These are phyloP conservation scores for Candida ovalis DNA, from an alignment of 805 yeast species.

Conservation along the genomic window DNA sequence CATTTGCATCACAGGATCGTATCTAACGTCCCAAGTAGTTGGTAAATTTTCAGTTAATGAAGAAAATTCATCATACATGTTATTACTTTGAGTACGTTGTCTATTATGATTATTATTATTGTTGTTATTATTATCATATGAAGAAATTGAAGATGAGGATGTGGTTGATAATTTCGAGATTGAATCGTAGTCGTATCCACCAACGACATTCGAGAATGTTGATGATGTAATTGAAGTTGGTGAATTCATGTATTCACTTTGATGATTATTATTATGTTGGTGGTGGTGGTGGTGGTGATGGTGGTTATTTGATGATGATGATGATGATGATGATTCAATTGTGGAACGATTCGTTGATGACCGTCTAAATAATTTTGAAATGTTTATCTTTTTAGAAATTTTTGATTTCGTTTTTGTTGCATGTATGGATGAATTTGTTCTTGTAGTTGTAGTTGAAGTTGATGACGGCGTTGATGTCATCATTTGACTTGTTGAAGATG, in stretches of 20 bases:
- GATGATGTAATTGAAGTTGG: not conserved
- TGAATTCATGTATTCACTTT: not conserved
- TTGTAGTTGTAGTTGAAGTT: not conserved
- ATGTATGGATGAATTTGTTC: not conserved
- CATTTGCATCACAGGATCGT: constrained; percentile 36
- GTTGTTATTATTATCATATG: not conserved
- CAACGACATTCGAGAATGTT: not conserved
- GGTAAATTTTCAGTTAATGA: constrained; percentile 15
- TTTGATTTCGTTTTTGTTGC: not conserved
- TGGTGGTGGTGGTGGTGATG: too few relatives aligned
- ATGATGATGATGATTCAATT: not conserved
- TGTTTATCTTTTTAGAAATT: not conserved
- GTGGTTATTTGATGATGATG: too few relatives aligned
- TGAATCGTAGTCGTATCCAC: not conserved
- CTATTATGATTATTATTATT: not conserved
- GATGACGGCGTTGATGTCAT: not conserved
- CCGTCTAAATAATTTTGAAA: not conserved
- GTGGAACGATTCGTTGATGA: not conserved
- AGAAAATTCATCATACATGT: not conserved
- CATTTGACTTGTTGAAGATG: too few relatives aligned
- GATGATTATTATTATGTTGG: too few relatives aligned
- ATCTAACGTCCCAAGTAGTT: constrained; percentile 33
- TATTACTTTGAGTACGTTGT: not conserved
- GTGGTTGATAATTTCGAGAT: not conserved
- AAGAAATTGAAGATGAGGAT: not conserved